Base-by-base conservation (phyloP, 2,329 filamentous ascomycete genomes). In the Neofusicoccum laricinum region DNA sequence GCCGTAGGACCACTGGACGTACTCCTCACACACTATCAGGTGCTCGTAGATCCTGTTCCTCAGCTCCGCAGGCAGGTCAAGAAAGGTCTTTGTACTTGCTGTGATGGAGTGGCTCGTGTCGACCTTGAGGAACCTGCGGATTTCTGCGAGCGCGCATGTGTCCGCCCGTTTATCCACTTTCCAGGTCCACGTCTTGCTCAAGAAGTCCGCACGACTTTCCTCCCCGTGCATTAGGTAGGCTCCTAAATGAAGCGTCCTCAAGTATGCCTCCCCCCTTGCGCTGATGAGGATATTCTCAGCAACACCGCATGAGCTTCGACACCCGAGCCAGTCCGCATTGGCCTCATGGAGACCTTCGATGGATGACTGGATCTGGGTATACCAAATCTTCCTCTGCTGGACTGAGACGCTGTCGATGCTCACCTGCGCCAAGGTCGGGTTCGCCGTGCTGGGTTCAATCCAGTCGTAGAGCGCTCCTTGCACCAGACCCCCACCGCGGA, bases 381-480 rank as follows among this genome's bases (percentile, higher is more conserved):
- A 19, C 50, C 50, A 53, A 21, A 53, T 53, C 34, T 17, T 53
- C 34, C 50, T 53, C 50, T 53, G 50, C 10, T 53, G 50, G 4
- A 53, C 6, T 6, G 50, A 38, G 34, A 53, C n/a, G 8, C n/a
- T 11, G 32, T 40, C 50, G 32, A 53, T 14, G n/a, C n/a, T 53
- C 17, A 53, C 50, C 34, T 53, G 50, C 50, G 50, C 50, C 50
- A 53, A 40, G 50, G 50, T 53, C 19, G 50, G 34, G 34, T 53
- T 53, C n/a, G 50, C 50, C 30, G 32, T 53, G 50, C 32, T 53
- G 3, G 50, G 50, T 53, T 53, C 50, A 12, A 53, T 53, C 50
- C 50, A 53, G 32, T 53, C 50, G 50, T 53, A 53, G 50, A 53
- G 50, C 17, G 32, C 50, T 53, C 50, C 50, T 53, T 53, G 50